phyloP scores from a whole-genome alignment of 768 basidiomycete species.

The Leccinum broughii region DNA sequence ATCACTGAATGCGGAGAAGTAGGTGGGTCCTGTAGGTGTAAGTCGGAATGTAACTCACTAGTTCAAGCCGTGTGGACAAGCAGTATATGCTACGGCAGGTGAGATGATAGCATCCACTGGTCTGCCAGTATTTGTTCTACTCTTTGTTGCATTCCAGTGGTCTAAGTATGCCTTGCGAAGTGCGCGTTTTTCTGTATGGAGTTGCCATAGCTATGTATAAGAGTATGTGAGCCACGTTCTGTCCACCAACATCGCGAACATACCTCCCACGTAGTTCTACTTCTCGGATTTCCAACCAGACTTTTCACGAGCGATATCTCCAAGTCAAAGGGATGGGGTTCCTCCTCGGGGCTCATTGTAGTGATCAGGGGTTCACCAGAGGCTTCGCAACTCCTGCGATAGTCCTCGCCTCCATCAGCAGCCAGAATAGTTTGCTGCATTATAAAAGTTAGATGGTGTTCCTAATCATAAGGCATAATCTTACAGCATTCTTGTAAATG shows the following conservation, averaged over 20 bases:
- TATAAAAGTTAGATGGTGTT: not conserved
- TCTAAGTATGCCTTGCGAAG: slow-evolving; percentile 48
- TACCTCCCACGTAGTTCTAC: slow-evolving; percentile 46
- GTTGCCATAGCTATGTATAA: slow-evolving; percentile 42
- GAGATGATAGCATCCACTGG: slow-evolving; percentile 55
- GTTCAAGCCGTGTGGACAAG: slow-evolving; percentile 46
- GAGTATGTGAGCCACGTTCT: not conserved
- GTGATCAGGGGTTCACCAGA: slow-evolving; percentile 46
- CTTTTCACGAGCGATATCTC: slow-evolving; percentile 45
- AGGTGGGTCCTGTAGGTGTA: slow-evolving; percentile 18
- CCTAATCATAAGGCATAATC: not conserved
- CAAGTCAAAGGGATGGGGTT: slow-evolving; percentile 39
- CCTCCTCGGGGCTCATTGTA: slow-evolving; percentile 37
- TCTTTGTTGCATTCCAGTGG: slow-evolving; percentile 48
- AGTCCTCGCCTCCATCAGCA: slow-evolving; percentile 45
- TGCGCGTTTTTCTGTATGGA: slow-evolving; percentile 41
- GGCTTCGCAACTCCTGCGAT: slow-evolving; percentile 33
- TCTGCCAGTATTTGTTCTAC: slow-evolving; percentile 45
- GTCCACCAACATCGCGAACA: not conserved
- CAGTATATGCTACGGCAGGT: slow-evolving; percentile 43
- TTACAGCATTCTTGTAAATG: slow-evolving; percentile 30
- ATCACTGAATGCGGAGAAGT: slow-evolving; percentile 26
- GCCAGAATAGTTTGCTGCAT: slow-evolving; percentile 38
- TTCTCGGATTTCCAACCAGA: slow-evolving; percentile 45
- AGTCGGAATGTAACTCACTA: slow-evolving; percentile 29